These are phyloP conservation scores for Agrostemma githago DNA, from an alignment of 148 eudicot genomes.

Conservation along the genomic window DNA sequence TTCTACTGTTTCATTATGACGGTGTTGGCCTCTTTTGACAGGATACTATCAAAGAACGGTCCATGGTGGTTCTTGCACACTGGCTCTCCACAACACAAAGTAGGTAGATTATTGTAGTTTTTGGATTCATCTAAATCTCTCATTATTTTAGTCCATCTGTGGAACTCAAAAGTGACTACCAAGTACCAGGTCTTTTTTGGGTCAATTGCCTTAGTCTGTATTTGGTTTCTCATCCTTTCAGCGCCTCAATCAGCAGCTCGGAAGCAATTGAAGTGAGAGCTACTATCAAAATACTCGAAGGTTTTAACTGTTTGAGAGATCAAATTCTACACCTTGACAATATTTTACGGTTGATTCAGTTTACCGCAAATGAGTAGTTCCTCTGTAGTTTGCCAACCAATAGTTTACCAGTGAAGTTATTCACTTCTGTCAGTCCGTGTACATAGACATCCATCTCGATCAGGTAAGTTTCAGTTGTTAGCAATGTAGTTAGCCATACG, in stretches of 20 bases:
- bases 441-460: conserved; percentile 1
- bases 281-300: not conserved
- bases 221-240: conserved; percentile 9
- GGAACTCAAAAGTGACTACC: not conserved
- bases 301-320: not conserved
- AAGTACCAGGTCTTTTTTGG: not conserved
- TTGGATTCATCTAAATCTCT: not conserved
- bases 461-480: not conserved
- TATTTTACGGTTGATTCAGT: not conserved
- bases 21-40: conserved; percentile 18
- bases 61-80: conserved; percentile 92
- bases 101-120: conserved; percentile 9
- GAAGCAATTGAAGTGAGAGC: conserved; percentile 2
- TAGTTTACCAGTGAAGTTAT: not conserved
- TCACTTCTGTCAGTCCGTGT: conserved; percentile 5
- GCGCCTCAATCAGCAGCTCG: not conserved
- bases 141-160: not conserved
- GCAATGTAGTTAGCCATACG: not conserved
- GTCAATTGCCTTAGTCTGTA: not conserved
- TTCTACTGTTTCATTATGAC: not conserved
- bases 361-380: conserved; percentile 1
- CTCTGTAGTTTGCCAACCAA: not conserved
- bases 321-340: not conserved
- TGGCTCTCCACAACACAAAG: conserved; percentile 30
- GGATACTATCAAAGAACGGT: conserved; percentile 50